Evolutionary conservation across 306 rosid species (phyloP).

Genomic region (Fragaria nilgerrensis): DNA sequence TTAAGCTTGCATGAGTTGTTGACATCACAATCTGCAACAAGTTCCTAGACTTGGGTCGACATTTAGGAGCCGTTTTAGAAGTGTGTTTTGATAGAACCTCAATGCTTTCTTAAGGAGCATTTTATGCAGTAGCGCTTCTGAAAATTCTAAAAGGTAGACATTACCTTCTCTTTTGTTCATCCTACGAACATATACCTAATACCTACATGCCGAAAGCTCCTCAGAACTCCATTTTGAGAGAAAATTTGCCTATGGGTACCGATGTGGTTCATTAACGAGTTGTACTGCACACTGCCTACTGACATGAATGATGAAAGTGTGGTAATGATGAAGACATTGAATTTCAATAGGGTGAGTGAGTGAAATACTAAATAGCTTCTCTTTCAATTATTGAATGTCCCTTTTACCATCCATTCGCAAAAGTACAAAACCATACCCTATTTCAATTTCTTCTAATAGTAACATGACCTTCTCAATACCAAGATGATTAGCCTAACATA

Average conservation of each 20-base stretch:
- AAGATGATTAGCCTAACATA: neutral
- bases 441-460: neutral
- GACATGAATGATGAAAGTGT: conserved; percentile 1
- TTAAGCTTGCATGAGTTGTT: neutral
- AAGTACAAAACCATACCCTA: neutral
- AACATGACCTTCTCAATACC: neutral
- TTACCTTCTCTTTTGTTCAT: too few relatives aligned
- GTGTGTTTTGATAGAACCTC: neutral
- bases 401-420: neutral
- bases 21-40: neutral
- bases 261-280: neutral
- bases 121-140: neutral
- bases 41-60: neutral
- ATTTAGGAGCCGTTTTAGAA: neutral
- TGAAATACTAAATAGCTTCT: neutral
- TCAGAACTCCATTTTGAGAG: neutral
- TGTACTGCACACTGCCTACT: neutral
- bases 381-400: neutral
- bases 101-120: neutral
- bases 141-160: too few relatives aligned
- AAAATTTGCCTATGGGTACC: neutral
- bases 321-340: neutral
- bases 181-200: neutral
- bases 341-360: neutral
- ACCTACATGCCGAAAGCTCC: neutral